These are phyloP conservation scores for Escallonia herrerae DNA, from an alignment of 129 eudicot species.

Conservation along the genomic window DNA sequence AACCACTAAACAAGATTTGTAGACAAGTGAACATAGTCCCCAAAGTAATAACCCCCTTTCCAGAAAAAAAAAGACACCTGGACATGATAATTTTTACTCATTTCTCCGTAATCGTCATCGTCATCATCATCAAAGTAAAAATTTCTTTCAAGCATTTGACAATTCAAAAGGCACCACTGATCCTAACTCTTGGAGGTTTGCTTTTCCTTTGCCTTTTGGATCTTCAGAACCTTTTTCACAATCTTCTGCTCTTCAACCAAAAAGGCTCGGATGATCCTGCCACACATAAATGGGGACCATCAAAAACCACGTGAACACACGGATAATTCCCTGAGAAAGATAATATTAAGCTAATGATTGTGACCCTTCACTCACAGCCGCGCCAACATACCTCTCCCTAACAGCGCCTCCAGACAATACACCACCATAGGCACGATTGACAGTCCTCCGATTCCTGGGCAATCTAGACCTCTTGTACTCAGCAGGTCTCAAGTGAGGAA, in stretches of 20 bases:
- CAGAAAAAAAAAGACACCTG: too few species aligned
- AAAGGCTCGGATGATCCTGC: conserved; percentile 82
- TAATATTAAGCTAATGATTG: neutral
- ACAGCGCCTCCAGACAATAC: conserved; percentile 89
- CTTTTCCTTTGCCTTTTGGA: conserved; percentile 77
- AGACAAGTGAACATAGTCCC: too few species aligned
- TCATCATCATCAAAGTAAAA: conserved; percentile 23
- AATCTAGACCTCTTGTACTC: conserved; percentile 91
- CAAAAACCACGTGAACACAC: neutral
- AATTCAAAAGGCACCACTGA: neutral
- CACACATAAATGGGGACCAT: neutral
- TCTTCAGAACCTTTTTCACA: neutral
- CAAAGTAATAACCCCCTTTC: too few species aligned
- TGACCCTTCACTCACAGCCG: neutral
- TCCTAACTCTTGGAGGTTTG: conserved; percentile 44
- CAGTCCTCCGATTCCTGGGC: conserved; percentile 85
- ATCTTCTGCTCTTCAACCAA: conserved; percentile 29
- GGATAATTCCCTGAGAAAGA: too few species aligned
- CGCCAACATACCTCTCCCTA: conserved; percentile 60
- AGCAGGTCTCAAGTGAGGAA: conserved; percentile 90
- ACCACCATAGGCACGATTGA: conserved; percentile 90
- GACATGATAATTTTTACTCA: too few species aligned
- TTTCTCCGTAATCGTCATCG: neutral
- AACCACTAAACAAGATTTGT: too few species aligned
- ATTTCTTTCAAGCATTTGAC: conserved; percentile 17